These are phyloP conservation scores for Austroboletus rostrupii DNA, from an alignment of 1,284 basidiomycete species.

Conservation along the genomic window DNA sequence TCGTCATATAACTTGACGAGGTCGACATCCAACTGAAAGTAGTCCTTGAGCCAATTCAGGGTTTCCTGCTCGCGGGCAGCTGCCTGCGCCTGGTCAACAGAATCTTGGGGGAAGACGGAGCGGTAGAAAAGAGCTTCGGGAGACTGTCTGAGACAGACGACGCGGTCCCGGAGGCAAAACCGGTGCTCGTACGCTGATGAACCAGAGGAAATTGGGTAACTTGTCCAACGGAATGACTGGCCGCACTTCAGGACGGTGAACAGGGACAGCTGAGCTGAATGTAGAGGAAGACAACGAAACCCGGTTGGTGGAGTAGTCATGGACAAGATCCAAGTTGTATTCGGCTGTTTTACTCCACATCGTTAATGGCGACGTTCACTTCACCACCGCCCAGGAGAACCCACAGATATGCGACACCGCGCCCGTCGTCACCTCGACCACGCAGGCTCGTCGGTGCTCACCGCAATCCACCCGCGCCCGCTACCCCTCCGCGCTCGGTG, in stretches of 20 bases:
- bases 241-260: conserved; percentile 73
- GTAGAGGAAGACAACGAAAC: conserved; percentile 59
- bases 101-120: conserved; percentile 54
- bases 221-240: conserved; percentile 77
- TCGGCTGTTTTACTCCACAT: conserved; percentile 14
- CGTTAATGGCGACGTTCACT: conserved; percentile 26
- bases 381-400: conserved; percentile 49
- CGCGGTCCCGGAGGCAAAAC: conserved; percentile 72
- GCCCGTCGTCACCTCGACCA: conserved; percentile 35
- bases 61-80: conserved; percentile 57
- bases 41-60: conserved; percentile 74
- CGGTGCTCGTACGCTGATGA: conserved; percentile 57
- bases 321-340: conserved; percentile 2
- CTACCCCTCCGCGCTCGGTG: conserved; percentile 33
- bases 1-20: conserved; percentile 71
- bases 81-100: conserved; percentile 30
- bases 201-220: conserved; percentile 31
- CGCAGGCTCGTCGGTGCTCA: conserved; percentile 23
- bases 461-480: conserved; percentile 20
- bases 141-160: conserved; percentile 79
- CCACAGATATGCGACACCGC: conserved; percentile 36
- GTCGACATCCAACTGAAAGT: conserved; percentile 86
- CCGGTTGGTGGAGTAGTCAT: conserved; percentile 28
- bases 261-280: conserved; percentile 64
- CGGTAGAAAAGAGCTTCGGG: conserved; percentile 67